These are phyloP conservation scores for Cutaneotrichosporon mucoides DNA, from an alignment of 1,284 basidiomycete species.

Conservation along the genomic window DNA sequence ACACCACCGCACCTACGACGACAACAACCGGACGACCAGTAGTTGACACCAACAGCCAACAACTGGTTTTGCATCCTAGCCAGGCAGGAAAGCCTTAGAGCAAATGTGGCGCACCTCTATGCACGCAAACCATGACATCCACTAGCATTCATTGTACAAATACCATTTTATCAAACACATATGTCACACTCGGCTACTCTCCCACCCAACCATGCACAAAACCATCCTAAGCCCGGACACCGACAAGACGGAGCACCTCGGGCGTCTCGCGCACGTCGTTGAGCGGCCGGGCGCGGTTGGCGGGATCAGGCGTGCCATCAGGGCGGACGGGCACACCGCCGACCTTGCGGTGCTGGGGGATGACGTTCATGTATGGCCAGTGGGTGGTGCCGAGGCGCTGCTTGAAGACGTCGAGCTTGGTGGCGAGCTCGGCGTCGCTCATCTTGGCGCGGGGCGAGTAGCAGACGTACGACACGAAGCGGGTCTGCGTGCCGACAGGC, in stretches of 20 bases:
- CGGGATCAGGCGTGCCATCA: slow-evolving; percentile 19
- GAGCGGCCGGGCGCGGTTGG: slow-evolving; percentile 16
- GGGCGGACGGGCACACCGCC: slow-evolving; percentile 11
- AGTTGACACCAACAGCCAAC: too few relatives aligned
- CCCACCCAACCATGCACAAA: too few relatives aligned
- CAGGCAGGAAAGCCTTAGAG: too few relatives aligned
- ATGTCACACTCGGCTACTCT: too few relatives aligned
- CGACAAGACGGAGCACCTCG: slow-evolving; percentile 18
- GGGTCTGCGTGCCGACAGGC: slow-evolving; percentile 24
- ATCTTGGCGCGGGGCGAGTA: slow-evolving; percentile 17
- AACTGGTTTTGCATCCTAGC: too few relatives aligned
- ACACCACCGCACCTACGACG: too few relatives aligned
- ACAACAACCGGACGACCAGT: too few relatives aligned
- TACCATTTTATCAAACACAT: too few relatives aligned
- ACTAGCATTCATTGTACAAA: too few relatives aligned
- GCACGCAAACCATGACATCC: too few relatives aligned
- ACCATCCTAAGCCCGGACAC: slow-evolving; percentile 7
- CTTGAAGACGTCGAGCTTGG: slow-evolving; percentile 18
- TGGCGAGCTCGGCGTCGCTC: slow-evolving; percentile 9
- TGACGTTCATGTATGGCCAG: slow-evolving; percentile 24
- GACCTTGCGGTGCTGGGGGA: slow-evolving; percentile 13
- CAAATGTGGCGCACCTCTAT: too few relatives aligned
- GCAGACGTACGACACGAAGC: slow-evolving; percentile 27
- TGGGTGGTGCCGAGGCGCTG: slow-evolving; percentile 26
- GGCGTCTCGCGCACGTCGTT: slow-evolving; percentile 19